Base-by-base conservation (phyloP, 352 stramenopile genomes). In the Pythium pectinolyticum region DNA sequence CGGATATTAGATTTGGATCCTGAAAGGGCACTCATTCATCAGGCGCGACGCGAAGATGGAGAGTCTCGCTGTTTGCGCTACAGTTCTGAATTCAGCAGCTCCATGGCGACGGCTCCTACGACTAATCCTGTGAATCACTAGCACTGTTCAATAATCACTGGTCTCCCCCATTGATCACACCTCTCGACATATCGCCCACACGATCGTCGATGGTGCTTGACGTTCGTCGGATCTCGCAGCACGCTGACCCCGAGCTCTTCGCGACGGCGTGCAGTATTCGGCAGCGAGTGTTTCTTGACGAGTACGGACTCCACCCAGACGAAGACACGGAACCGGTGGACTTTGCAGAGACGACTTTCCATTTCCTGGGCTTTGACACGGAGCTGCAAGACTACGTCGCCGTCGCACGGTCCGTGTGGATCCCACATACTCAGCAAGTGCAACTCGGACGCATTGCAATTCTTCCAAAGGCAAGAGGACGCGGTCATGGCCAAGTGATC, bases 341-440 rank as follows among this genome's bases (percentile, higher is more conserved):
- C 24, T 45, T 53, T 17, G 22, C 47, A 11, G 8, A 28, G 20
- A 60, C 59, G 25, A 66, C 59, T 11, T 28, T 60, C 22, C 59
- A 66, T 24, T 66, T 66, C 32, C 27, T 66, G 19, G 59, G 59
- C 30, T 60, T 60, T 25, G 60, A 67, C 40, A 56, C 51, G 2
- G 60, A 61, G 45, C 25, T 25, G 15, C 37, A 69, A 28, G 34
- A 32, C 31, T 46, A 57, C 47, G 61, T 69, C 24, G 61, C 54
- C 12, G 61, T 51, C 15, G 61, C 61, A n/a, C 61, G 61, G n/a
- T 56, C 61, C 10, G 45, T 54, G 1, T 17, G 58, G 14, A n/a
- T 60, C 3, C 37, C 41, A 7, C 15, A 60, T 5, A 34, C 22
- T 7, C 10, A 49, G 4, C 27, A n/a, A 20, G 24, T 61, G 5